phyloP scores from a whole-genome alignment of 768 basidiomycete species.

The Scleroderma bovista region DNA sequence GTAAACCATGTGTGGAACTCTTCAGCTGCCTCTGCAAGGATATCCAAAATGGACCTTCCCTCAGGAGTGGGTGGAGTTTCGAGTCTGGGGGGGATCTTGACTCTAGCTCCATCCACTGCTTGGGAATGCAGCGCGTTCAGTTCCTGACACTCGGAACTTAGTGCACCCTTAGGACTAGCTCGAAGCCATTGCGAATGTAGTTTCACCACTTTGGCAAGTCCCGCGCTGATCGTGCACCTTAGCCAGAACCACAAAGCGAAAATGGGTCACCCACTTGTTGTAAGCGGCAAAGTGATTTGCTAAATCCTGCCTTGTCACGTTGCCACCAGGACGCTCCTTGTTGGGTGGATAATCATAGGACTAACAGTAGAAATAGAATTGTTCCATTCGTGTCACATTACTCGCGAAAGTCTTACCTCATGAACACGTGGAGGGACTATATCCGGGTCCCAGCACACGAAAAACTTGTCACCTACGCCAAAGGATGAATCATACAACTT shows the following conservation, averaged over 20 bases:
- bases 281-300: conserved; percentile 62
- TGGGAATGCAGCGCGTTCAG: conserved; percentile 68
- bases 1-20: conserved; percentile 43
- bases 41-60: conserved; percentile 47
- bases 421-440: conserved; percentile 50
- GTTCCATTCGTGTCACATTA: background rate
- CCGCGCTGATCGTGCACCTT: conserved; percentile 34
- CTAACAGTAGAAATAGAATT: conserved; percentile 24
- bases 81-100: conserved; percentile 54
- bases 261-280: conserved; percentile 42
- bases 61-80: conserved; percentile 39
- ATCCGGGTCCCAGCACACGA: conserved; percentile 66
- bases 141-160: conserved; percentile 63
- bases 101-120: conserved; percentile 59
- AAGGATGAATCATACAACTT: background rate
- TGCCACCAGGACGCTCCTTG: conserved; percentile 44
- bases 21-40: conserved; percentile 42
- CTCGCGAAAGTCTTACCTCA: conserved; percentile 34
- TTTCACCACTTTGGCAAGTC: conserved; percentile 50
- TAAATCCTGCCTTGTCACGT: conserved; percentile 51
- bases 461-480: conserved; percentile 52
- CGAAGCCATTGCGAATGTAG: conserved; percentile 60
- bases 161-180: conserved; percentile 47
- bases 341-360: conserved; percentile 65
- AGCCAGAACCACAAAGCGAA: background rate